Evolutionary conservation across 163 green algal genomes (phyloP), one percentile per base, ranked within the genome.

Genomic region (Chlorella variabilis): DNA sequence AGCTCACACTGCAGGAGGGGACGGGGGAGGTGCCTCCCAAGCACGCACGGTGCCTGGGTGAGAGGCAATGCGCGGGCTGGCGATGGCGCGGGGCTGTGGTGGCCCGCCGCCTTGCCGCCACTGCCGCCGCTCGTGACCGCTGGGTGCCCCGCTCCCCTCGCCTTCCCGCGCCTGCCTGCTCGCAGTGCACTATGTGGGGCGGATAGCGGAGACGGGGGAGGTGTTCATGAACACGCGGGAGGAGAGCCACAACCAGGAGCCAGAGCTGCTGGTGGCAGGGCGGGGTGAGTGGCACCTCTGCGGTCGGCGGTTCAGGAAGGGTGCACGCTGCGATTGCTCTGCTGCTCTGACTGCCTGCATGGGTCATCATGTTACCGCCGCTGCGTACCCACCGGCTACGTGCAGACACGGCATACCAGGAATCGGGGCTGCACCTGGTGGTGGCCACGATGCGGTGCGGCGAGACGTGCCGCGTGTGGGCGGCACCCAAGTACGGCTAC

Each of bases 351-450:
- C 36, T 56, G 33, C 63, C 27, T 45, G 67, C 41, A 18, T 75
- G 8, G 25, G 67, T 33, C 38, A 31, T 45, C 38, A 48, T 70
- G 62, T 41, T 27, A 25, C 59, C 54, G 54, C 54, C 23, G 20
- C 13, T 25, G 54, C 62, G 13, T 41, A 7, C 62, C 41, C 41
- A 6, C 41, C 25, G 25, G 9, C 34, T 13, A 74, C 34, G 17
- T 73, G 84, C 91, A 42, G 94, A 95, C 15, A 86, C 93, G 0
- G 88, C 91, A 0, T 83, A 95, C n/a, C 93, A 91, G 13, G 93
- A 98, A 70, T 88, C 89, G 4, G 95, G 95, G 1, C 87, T 98
- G 7, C 95, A 96, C 85, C 94, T 97, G 38, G 94, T 86, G 4
- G 89, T 94, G 39, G 84, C 75, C 11, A 90, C 83, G 23, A 97